Conservation (phyloP, 495 filamentous ascomycete species). For the Podospora comata region DNA sequence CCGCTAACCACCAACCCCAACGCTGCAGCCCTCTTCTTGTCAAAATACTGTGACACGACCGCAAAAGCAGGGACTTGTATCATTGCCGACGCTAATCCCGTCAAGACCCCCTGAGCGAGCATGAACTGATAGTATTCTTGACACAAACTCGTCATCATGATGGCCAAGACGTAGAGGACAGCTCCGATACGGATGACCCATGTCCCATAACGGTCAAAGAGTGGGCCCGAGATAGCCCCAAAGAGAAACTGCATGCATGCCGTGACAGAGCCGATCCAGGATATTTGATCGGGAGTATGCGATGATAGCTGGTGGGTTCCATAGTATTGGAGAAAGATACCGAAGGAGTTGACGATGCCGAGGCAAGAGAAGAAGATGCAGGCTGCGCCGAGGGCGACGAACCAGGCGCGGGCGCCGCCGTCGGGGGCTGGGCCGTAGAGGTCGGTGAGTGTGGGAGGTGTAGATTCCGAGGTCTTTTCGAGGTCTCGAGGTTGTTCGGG, state of each 20-base stretch:
- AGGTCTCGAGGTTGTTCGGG: background rate
- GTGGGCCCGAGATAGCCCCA: conserved; percentile 46
- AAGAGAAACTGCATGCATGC: conserved; percentile 48
- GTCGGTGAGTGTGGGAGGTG: background rate
- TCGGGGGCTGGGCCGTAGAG: conserved; percentile 22
- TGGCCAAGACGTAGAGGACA: conserved; percentile 36
- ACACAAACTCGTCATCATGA: conserved; percentile 60
- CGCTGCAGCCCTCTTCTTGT: conserved; percentile 50
- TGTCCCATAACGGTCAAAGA: conserved; percentile 52
- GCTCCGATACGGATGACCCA: conserved; percentile 42
- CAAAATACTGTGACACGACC: conserved; percentile 54
- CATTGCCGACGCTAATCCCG: conserved; percentile 50
- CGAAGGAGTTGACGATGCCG: conserved; percentile 63
- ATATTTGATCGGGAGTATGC: conserved; percentile 49
- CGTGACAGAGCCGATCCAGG: conserved; percentile 59
- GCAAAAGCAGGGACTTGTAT: conserved; percentile 52
- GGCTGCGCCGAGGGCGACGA: conserved; percentile 24
- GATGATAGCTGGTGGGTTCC: conserved; percentile 45
- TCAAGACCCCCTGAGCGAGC: conserved; percentile 57
- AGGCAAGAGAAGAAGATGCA: conserved; percentile 50
- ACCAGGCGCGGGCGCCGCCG: conserved; percentile 29
- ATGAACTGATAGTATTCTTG: conserved; percentile 59
- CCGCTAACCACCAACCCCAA: conserved; percentile 55
- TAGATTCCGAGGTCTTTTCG: background rate
- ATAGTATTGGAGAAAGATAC: conserved; percentile 61